These are phyloP conservation scores for Fusarium verticillioides DNA, from an alignment of 2,329 filamentous ascomycete genomes.

Conservation along the genomic window DNA sequence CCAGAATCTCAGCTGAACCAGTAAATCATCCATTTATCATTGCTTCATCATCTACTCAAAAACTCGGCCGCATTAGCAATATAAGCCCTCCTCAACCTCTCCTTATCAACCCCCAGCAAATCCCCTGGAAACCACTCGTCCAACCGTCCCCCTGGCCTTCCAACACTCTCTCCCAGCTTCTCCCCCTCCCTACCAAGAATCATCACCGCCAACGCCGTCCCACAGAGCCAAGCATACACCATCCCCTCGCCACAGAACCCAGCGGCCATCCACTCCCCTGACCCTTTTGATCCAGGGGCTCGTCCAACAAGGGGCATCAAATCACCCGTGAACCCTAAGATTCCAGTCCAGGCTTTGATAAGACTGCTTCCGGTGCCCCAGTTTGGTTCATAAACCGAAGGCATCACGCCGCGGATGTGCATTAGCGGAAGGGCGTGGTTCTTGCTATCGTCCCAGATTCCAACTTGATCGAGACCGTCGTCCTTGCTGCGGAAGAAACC, in stretches of 20 bases:
- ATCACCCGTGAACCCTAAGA: constrained; percentile 61
- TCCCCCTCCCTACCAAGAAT: constrained; percentile 53
- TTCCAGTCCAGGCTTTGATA: constrained; percentile 61
- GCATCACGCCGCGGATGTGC: constrained; percentile 56
- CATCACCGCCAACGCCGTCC: constrained; percentile 59
- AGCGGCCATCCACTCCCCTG: constrained; percentile 63
- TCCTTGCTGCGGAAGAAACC: constrained; percentile 57
- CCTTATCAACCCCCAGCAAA: constrained; percentile 46
- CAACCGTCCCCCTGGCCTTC: constrained; percentile 52
- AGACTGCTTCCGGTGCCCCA: constrained; percentile 50
- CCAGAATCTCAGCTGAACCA: rapidly evolving
- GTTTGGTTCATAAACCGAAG: constrained; percentile 53
- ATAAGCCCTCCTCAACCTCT: constrained; percentile 51
- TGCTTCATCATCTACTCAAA: background rate
- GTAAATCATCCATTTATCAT: no score
- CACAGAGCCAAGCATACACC: constrained; percentile 64
- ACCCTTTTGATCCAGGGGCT: constrained; percentile 47
- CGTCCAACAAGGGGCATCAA: constrained; percentile 61
- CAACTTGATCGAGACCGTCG: constrained; percentile 59
- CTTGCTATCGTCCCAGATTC: constrained; percentile 58
- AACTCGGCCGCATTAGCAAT: constrained; percentile 49
- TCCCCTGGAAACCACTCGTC: constrained; percentile 56
- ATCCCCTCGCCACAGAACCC: constrained; percentile 65
- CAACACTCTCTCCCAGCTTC: constrained; percentile 44
- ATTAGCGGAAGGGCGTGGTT: constrained; percentile 53